These are phyloP conservation scores for Aurinia saxatilis DNA, from an alignment of 345 rosid genomes.

Conservation along the genomic window DNA sequence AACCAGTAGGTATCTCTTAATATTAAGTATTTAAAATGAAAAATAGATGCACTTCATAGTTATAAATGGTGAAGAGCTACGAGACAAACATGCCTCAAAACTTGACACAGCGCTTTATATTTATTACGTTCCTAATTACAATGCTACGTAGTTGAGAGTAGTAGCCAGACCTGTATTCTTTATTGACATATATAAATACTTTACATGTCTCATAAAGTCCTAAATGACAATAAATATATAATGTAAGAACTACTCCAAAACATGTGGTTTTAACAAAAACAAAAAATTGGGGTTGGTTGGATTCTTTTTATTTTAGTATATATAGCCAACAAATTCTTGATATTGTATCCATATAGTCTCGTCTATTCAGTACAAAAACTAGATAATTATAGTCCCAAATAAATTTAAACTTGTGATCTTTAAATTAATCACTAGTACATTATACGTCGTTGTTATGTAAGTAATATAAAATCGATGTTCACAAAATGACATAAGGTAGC, in stretches of 20 bases:
- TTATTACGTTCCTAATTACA: conserved; percentile 35
- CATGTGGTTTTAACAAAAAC: too few species aligned
- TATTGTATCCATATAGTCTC: too few species aligned
- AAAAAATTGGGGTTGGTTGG: too few species aligned
- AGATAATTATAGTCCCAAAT: too few species aligned
- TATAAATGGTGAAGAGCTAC: conserved; percentile 20
- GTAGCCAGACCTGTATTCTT: conserved; percentile 10
- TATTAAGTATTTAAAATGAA: background rate
- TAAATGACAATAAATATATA: background rate
- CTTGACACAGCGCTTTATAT: conserved; percentile 25
- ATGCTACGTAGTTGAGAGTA: conserved; percentile 21
- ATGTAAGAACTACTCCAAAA: too few species aligned
- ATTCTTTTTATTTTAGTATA: too few species aligned
- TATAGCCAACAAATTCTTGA: too few species aligned
- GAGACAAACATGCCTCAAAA: conserved; percentile 32
- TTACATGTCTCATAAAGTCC: background rate
- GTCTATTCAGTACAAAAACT: too few species aligned
- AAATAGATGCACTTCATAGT: background rate
- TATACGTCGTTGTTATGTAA: background rate
- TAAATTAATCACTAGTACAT: background rate
- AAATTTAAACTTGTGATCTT: too few species aligned
- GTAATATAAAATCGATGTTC: background rate
- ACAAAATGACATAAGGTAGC: background rate
- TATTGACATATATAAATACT: background rate
- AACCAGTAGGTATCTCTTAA: background rate